Evolutionary conservation across 106 monocot species (phyloP).

Genomic region (Alisma plantagoaquatica): DNA sequence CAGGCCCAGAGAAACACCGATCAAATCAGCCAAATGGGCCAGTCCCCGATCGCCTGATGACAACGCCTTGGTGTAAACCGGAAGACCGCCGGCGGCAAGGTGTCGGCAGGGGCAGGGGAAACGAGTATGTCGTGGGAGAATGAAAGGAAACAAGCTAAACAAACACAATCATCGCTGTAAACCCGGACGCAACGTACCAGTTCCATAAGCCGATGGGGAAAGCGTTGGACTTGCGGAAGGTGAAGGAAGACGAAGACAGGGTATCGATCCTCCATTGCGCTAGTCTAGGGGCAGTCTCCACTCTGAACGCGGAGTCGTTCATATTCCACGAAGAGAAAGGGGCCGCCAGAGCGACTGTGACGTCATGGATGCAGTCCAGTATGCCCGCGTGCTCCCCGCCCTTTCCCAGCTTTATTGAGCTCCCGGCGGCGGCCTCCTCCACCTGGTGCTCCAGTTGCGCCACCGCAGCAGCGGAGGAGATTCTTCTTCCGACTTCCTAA

Average conservation of each 20-base stretch:
- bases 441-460: too few relatives aligned
- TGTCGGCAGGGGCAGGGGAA: too few relatives aligned
- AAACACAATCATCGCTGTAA: too few relatives aligned
- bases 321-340: slow-evolving; percentile 36
- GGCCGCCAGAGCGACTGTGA: slow-evolving; percentile 54
- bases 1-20: too few relatives aligned
- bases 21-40: too few relatives aligned
- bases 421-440: slow-evolving; percentile 5
- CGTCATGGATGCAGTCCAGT: slow-evolving; percentile 73
- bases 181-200: slow-evolving; percentile 44
- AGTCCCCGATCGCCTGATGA: too few relatives aligned
- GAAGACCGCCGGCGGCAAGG: too few relatives aligned
- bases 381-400: slow-evolving; percentile 36
- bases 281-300: slow-evolving; percentile 68
- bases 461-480: too few relatives aligned
- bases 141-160: too few relatives aligned
- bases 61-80: too few relatives aligned
- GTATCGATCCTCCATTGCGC: slow-evolving; percentile 86
- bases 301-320: slow-evolving; percentile 58
- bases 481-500: too few relatives aligned
- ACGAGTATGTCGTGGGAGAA: too few relatives aligned
- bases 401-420: slow-evolving; percentile 61
- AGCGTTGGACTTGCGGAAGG: slow-evolving; percentile 78
- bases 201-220: slow-evolving; percentile 91
- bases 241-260: slow-evolving; percentile 38